Evolutionary conservation across 768 basidiomycete species (phyloP).

Genomic region (Collybia mongolica): DNA sequence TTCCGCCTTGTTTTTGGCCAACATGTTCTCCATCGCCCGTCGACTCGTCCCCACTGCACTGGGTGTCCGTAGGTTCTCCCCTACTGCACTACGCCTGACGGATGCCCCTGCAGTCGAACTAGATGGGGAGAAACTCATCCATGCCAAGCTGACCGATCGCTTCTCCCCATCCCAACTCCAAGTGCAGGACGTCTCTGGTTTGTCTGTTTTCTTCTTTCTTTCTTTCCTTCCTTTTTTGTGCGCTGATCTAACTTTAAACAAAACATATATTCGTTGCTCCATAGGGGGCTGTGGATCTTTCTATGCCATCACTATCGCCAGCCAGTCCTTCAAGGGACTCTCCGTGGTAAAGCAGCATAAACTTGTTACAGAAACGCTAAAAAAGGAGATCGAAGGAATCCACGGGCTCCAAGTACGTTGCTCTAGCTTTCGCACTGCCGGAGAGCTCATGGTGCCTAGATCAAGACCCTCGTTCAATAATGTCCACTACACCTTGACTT

Average conservation of each 20-base stretch:
- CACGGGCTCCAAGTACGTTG: slow-evolving; percentile 87
- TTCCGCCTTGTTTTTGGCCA: too few species aligned
- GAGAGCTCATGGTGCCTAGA: slow-evolving; percentile 12
- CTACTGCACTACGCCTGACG: slow-evolving; percentile 16
- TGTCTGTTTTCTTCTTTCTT: not conserved
- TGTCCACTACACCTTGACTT: slow-evolving; percentile 5
- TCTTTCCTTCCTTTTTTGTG: too few species aligned
- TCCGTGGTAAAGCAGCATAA: slow-evolving; percentile 91
- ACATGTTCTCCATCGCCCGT: slow-evolving; percentile 20
- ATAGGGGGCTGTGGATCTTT: slow-evolving; percentile 96
- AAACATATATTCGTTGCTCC: slow-evolving; percentile 1
- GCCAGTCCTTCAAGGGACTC: slow-evolving; percentile 82
- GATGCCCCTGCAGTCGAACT: slow-evolving; percentile 14
- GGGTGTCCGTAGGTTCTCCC: slow-evolving; percentile 28
- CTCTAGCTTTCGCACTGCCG: not conserved
- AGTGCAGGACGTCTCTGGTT: slow-evolving; percentile 96
- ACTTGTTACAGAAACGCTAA: slow-evolving; percentile 81
- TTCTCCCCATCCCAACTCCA: slow-evolving; percentile 81
- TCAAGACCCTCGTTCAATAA: slow-evolving; percentile 23
- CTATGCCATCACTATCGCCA: slow-evolving; percentile 89
- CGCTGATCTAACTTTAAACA: too few species aligned
- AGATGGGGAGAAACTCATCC: slow-evolving; percentile 71
- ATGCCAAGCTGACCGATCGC: slow-evolving; percentile 65
- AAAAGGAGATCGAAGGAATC: slow-evolving; percentile 86
- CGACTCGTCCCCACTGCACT: slow-evolving; percentile 26